phyloP scores from a whole-genome alignment of 2,329 filamentous ascomycete genomes.

The Botrytis deweyae region DNA sequence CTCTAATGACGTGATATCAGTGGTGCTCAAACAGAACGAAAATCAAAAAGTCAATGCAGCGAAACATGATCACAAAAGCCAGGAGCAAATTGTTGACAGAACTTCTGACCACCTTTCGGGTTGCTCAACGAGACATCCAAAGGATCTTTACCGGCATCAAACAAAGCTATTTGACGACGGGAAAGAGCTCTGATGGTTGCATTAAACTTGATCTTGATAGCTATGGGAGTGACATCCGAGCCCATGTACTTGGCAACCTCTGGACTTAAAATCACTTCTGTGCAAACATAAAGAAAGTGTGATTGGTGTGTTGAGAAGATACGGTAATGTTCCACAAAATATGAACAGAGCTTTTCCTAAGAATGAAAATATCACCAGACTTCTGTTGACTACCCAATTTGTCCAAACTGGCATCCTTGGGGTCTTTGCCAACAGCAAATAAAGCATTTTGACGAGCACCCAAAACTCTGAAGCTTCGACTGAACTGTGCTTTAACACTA shows the following conservation, averaged over 20 bases:
- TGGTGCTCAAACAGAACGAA: not conserved
- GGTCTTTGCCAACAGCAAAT: slow-evolving; percentile 47
- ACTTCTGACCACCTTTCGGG: slow-evolving; percentile 2
- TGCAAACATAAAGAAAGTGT: not conserved
- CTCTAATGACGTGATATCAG: slow-evolving; percentile 11
- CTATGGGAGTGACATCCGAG: slow-evolving; percentile 29
- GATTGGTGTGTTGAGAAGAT: not conserved
- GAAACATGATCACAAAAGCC: not conserved
- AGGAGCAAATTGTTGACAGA: not conserved
- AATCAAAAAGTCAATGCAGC: not conserved
- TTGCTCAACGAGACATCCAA: slow-evolving; percentile 25
- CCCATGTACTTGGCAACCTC: slow-evolving; percentile 31
- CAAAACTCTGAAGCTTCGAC: slow-evolving; percentile 52
- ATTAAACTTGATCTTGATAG: slow-evolving; percentile 29
- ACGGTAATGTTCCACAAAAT: not conserved
- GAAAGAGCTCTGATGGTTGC: slow-evolving; percentile 50
- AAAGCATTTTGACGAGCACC: slow-evolving; percentile 49
- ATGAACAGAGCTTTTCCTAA: too few species aligned
- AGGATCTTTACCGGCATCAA: slow-evolving; percentile 46
- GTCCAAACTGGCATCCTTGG: slow-evolving; percentile 31
- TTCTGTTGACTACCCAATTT: not conserved
- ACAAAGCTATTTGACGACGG: slow-evolving; percentile 48
- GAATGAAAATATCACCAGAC: not conserved
- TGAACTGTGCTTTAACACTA: slow-evolving; percentile 60
- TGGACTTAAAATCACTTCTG: not conserved